phyloP scores from a whole-genome alignment of 1,284 basidiomycete species.

The Anthracocystis walkeri region DNA sequence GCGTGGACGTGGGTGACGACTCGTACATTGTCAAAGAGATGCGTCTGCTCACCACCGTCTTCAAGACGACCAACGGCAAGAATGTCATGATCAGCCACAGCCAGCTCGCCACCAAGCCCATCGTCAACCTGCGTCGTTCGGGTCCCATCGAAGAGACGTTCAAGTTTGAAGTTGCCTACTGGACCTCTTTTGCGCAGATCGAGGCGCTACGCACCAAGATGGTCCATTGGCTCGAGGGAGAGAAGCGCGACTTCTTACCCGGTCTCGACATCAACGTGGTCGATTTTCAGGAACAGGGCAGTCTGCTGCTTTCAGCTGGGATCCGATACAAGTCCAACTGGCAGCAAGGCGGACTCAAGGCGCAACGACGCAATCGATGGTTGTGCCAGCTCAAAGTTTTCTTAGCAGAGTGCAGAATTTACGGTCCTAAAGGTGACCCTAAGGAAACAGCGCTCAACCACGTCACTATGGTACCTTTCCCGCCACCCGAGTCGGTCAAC shows the following conservation, averaged over 20 bases:
- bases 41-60: conserved; percentile 79
- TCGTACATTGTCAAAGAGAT: conserved; percentile 88
- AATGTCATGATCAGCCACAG: conserved; percentile 47
- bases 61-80: conserved; percentile 53
- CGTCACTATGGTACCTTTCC: conserved; percentile 43
- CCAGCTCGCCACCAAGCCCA: conserved; percentile 70
- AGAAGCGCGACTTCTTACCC: conserved; percentile 69
- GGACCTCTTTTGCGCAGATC: conserved; percentile 84
- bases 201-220: conserved; percentile 83
- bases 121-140: conserved; percentile 79
- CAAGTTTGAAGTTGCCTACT: conserved; percentile 83
- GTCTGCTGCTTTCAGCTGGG: conserved; percentile 81
- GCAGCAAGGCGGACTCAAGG: conserved; percentile 79
- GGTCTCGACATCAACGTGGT: conserved; percentile 68
- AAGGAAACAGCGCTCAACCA: conserved; percentile 24
- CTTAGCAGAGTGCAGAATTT: conserved; percentile 79
- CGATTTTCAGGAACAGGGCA: conserved; percentile 86
- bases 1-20: conserved; percentile 70
- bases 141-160: conserved; percentile 80
- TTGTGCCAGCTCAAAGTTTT: conserved; percentile 84
- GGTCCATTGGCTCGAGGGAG: conserved; percentile 80
- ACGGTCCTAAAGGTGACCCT: conserved; percentile 77
- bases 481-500: conserved; percentile 26
- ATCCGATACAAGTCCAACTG: conserved; percentile 93
- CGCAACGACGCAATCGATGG: conserved; percentile 87